Evolutionary conservation across 2,329 filamentous ascomycete genomes (phyloP), one percentile per base, ranked within the genome.

Genomic region (Penicillium capsulatum): DNA sequence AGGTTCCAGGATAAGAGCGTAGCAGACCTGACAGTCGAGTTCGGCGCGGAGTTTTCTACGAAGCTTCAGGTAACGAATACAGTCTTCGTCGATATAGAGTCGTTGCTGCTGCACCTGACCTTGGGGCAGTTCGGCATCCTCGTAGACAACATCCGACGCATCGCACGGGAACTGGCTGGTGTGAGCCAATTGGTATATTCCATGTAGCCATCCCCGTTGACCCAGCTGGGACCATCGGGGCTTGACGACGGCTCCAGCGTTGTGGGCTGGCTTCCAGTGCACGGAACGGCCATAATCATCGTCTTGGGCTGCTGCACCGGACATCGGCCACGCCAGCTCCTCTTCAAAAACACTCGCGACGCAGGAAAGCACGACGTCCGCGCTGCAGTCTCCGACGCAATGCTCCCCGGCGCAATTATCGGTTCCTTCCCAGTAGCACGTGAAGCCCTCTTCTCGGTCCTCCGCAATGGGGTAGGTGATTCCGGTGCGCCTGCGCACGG

Each of bases 21-120:
- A 94, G 65, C 90, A 95, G 42, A 95, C 81, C 54, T 92, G 86
- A 51, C 90, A 96, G 56, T 95, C 88, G 57, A 94, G 71, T 59
- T 94, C 88, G 11, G 73, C 71, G 44, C 81, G 77, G 3, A 79
- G 72, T 1, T 72, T 69, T 17, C 83, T 76, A 52, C 80, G 79
- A 10, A 92, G 59, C 22, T 71, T 72, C 17, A 73, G 66, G 17
- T 89, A 64, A 7, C 42, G 34, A 16, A 38, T 16, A 7, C 37
- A 13, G 33, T 55, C 47, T 31, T 48, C 34, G 16, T 17, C 19
- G n/a, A 36, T 15, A 22, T 22, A 22, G 27, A 39, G 17, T 6
- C 34, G 11, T 24, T 40, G 37, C n/a, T 29, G 31, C 26, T 24
- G 11, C 20, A 17, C 7, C 20, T 13, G 3, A 14, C 4, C 17